phyloP scores from a whole-genome alignment of 805 yeast species.

The Huiozyma naganishii region DNA sequence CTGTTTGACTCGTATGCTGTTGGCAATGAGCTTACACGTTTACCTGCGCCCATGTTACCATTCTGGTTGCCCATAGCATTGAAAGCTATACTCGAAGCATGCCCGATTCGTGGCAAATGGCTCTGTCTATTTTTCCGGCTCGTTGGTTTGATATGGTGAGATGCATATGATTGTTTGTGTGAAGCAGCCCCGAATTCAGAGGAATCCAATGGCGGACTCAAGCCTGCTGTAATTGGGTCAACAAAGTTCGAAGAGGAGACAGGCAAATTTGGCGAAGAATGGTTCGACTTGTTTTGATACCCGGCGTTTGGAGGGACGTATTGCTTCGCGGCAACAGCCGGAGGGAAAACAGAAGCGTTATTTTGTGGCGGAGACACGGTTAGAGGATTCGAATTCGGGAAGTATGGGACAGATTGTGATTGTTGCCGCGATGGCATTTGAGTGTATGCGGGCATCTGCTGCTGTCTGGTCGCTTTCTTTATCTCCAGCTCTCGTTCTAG shows the following conservation, averaged over 20 bases:
- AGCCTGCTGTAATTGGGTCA: slow-evolving; percentile 14
- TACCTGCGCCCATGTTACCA: slow-evolving; percentile 2
- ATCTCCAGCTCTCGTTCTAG: slow-evolving; percentile 1
- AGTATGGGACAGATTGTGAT: not conserved
- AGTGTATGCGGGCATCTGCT: not conserved
- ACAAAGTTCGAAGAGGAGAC: slow-evolving; percentile 9
- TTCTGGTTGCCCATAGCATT: slow-evolving; percentile 6
- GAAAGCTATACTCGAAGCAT: slow-evolving; percentile 19
- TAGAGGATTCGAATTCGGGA: not conserved
- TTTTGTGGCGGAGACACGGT: not conserved
- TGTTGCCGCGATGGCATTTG: slow-evolving; percentile 2
- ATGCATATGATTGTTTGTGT: slow-evolving; percentile 5
- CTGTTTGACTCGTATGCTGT: too few species aligned
- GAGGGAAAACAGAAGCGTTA: not conserved
- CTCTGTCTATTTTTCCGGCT: slow-evolving; percentile 27
- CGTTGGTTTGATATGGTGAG: slow-evolving; percentile 19
- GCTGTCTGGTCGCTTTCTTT: not conserved
- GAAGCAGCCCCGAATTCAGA: slow-evolving; percentile 2
- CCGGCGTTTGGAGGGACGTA: not conserved
- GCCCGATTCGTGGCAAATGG: slow-evolving; percentile 20
- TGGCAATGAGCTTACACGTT: slow-evolving; percentile 5
- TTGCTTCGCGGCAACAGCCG: slow-evolving; percentile 1
- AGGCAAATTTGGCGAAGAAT: slow-evolving; percentile 2
- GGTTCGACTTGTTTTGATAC: not conserved
- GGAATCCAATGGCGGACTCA: slow-evolving; percentile 6